Conservation (phyloP, 495 filamentous ascomycete species). For the Hypoxylon trugodes region DNA sequence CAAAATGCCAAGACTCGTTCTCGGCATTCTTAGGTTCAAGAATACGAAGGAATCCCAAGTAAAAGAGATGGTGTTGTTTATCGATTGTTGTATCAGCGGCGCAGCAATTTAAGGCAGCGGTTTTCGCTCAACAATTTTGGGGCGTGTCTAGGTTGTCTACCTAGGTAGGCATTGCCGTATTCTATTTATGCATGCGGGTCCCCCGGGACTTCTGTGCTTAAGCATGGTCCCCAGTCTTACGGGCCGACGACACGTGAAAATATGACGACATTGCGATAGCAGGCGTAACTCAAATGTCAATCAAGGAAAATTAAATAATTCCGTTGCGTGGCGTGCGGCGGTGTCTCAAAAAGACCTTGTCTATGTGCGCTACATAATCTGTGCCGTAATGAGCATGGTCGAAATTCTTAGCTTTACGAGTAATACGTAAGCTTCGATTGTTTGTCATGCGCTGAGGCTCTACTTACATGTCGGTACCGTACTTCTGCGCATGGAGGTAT, state of each 20-base stretch:
- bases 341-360: not conserved
- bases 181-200: conserved; percentile 18
- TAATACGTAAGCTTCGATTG: conserved; percentile 1
- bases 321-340: conserved; percentile 10
- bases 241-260: not conserved
- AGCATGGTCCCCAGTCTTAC: not conserved
- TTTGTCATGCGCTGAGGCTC: conserved; percentile 19
- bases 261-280: not conserved
- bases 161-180: not conserved
- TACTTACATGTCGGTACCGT: not conserved
- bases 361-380: no score
- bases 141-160: not conserved
- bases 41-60: not conserved
- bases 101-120: not conserved
- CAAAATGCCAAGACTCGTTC: no score
- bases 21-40: not conserved
- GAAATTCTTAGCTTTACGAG: conserved; percentile 5
- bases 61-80: not conserved
- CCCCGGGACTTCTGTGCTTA: not conserved
- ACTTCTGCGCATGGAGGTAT: not conserved
- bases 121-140: not conserved
- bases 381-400: not conserved
- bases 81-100: not conserved
- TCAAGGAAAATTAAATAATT: conserved; percentile 1
- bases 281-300: not conserved